Evolutionary conservation across 1,139 yeast genomes (phyloP).

Genomic region (Zygosaccharomyces sapae): DNA sequence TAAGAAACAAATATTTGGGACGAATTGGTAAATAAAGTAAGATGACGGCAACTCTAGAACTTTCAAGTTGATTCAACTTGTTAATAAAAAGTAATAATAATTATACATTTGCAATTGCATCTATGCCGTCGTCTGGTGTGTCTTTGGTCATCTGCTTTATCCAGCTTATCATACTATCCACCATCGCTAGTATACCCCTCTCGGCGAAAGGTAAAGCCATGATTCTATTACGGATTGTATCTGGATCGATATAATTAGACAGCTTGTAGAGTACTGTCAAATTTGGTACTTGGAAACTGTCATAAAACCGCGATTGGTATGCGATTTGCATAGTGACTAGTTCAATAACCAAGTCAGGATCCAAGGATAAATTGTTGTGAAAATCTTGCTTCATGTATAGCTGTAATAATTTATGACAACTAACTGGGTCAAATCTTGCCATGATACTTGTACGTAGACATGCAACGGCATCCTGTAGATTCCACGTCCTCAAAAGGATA

Average conservation of each 20-base stretch:
- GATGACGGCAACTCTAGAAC: too few relatives aligned
- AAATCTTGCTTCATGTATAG: conserved; percentile 28
- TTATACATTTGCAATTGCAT: background rate
- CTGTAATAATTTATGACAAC: conserved; percentile 38
- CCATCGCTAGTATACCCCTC: conserved; percentile 21
- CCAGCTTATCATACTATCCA: conserved; percentile 29
- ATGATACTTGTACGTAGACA: conserved; percentile 72
- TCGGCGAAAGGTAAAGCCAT: conserved; percentile 29
- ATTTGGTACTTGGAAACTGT: conserved; percentile 36
- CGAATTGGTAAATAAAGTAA: too few relatives aligned
- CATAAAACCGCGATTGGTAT: conserved; percentile 40
- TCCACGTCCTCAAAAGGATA: conserved; percentile 73
- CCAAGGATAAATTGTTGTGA: conserved; percentile 24
- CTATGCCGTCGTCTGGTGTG: background rate
- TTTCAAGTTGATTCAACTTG: too few relatives aligned
- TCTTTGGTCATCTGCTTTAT: conserved; percentile 17
- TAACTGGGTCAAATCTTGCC: conserved; percentile 66
- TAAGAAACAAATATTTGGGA: too few relatives aligned
- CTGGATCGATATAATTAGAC: conserved; percentile 32
- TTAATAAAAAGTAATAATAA: too few relatives aligned
- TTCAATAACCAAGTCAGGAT: conserved; percentile 35
- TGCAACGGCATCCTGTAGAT: conserved; percentile 72
- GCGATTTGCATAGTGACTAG: conserved; percentile 36
- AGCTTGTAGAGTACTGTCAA: conserved; percentile 35
- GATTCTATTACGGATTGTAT: conserved; percentile 36